Evolutionary conservation across 2,329 filamentous ascomycete species (phyloP).

Genomic region (Pezicula rhizophila): DNA sequence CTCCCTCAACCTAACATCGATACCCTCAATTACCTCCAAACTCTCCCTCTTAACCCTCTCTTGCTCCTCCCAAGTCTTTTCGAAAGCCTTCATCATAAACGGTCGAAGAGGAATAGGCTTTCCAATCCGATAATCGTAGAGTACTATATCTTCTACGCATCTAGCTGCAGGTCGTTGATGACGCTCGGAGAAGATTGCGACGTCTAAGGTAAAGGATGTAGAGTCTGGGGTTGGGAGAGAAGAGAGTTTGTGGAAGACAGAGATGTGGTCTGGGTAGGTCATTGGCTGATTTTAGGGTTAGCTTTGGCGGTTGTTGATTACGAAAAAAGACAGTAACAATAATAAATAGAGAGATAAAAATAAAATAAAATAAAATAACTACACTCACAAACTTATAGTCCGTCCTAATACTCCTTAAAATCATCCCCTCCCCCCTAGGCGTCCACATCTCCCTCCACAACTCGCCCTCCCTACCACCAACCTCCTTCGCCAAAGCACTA

Average conservation of each 20-base stretch:
- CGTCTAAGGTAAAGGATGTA: constrained; percentile 53
- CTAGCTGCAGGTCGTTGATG: constrained; percentile 68
- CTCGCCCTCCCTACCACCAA: constrained; percentile 53
- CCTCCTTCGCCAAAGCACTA: constrained; percentile 57
- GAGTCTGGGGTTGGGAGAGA: constrained; percentile 32
- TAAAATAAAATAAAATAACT: constrained; percentile 1
- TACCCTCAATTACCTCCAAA: constrained; percentile 43
- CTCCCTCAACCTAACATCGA: constrained; percentile 51
- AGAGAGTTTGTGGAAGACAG: constrained; percentile 74
- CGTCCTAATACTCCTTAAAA: constrained; percentile 71
- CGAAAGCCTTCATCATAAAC: constrained; percentile 58
- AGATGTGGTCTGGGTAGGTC: constrained; percentile 75
- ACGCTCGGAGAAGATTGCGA: constrained; percentile 67
- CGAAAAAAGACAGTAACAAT: too few species aligned
- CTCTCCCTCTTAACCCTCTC: constrained; percentile 50
- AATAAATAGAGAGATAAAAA: too few species aligned
- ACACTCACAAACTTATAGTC: constrained; percentile 79
- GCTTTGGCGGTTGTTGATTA: not conserved
- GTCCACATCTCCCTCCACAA: constrained; percentile 67
- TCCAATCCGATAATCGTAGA: constrained; percentile 65
- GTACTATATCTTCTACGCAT: constrained; percentile 70
- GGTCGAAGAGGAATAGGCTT: constrained; percentile 50
- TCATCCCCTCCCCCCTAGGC: constrained; percentile 62
- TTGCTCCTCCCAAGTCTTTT: constrained; percentile 54
- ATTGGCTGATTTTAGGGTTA: constrained; percentile 53